Conservation (phyloP, 495 filamentous ascomycete genomes). For the Penicillium psychrofluorescens region DNA sequence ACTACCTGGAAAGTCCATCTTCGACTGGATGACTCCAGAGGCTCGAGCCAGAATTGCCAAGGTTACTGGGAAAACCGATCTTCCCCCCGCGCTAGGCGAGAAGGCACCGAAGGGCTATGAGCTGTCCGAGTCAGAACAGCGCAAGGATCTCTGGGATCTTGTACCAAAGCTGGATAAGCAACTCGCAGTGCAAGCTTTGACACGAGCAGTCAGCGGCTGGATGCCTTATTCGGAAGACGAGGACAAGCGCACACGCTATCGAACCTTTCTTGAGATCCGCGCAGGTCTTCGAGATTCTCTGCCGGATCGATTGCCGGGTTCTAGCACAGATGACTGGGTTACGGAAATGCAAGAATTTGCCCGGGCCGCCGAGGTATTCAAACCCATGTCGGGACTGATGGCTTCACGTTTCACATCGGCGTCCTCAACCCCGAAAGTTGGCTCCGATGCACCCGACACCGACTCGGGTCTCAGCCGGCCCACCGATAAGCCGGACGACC, state of each 20-base stretch:
- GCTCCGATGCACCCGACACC: slow-evolving; percentile 34
- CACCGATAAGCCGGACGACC: slow-evolving; percentile 59
- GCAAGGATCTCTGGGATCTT: slow-evolving; percentile 52
- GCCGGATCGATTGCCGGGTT: slow-evolving; percentile 49
- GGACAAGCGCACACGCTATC: slow-evolving; percentile 69
- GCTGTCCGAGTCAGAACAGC: slow-evolving; percentile 49
- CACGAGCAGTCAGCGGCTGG: slow-evolving; percentile 63
- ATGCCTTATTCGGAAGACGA: slow-evolving; percentile 85
- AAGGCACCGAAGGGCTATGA: slow-evolving; percentile 56
- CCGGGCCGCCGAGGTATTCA: slow-evolving; percentile 85
- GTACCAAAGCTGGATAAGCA: slow-evolving; percentile 70
- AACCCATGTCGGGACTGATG: slow-evolving; percentile 85
- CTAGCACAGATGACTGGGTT: slow-evolving; percentile 65
- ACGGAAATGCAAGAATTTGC: slow-evolving; percentile 82
- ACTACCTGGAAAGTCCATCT: slow-evolving; percentile 88
- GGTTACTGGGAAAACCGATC: slow-evolving; percentile 64
- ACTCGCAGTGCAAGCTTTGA: slow-evolving; percentile 66
- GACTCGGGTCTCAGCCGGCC: slow-evolving; percentile 48
- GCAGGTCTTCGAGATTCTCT: slow-evolving; percentile 56
- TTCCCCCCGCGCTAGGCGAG: slow-evolving; percentile 74
- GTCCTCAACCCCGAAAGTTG: slow-evolving; percentile 36
- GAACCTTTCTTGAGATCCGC: slow-evolving; percentile 68
- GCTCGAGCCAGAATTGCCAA: slow-evolving; percentile 70
- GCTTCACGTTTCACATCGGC: slow-evolving; percentile 85
- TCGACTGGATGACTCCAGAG: slow-evolving; percentile 82